Percentiles rank a stretch among this genome's conserved stretches.
These are phyloP conservation scores for Neonectria punicea DNA, from an alignment of 2,329 filamentous ascomycete species.

Conservation along the genomic window DNA sequence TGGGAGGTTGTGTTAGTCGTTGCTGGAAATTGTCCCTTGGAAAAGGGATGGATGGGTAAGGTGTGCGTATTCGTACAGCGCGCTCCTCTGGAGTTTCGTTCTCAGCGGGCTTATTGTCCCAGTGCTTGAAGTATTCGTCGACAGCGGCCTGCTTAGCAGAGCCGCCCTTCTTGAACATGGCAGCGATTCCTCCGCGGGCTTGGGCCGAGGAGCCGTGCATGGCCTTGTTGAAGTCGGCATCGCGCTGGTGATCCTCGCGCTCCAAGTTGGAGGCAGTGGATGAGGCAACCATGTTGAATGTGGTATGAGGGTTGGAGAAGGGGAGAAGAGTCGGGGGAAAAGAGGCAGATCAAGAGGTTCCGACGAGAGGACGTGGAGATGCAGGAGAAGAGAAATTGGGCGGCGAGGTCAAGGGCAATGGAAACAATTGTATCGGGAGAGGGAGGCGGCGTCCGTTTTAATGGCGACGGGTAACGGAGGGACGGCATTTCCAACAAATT, in stretches of 20 bases:
- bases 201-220: slow-evolving; percentile 80
- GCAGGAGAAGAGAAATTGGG: slow-evolving; percentile 6
- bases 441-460: slow-evolving; percentile 38
- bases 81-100: slow-evolving; percentile 86
- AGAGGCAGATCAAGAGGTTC: slow-evolving; percentile 15
- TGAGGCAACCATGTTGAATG: slow-evolving; percentile 57
- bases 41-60: slow-evolving; percentile 29
- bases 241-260: slow-evolving; percentile 82
- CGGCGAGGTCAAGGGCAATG: slow-evolving; percentile 27
- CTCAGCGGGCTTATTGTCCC: slow-evolving; percentile 83
- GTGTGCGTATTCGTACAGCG: slow-evolving; percentile 65
- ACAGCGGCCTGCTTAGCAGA: slow-evolving; percentile 82
- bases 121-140: slow-evolving; percentile 96
- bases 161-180: slow-evolving; percentile 85
- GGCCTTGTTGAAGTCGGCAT: slow-evolving; percentile 91
- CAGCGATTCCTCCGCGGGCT: slow-evolving; percentile 77
- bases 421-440: slow-evolving; percentile 12
- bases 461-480: slow-evolving; percentile 34
- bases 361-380: slow-evolving; percentile 1
- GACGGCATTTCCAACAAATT: slow-evolving; percentile 43
- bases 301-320: slow-evolving; percentile 24
- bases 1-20: slow-evolving; percentile 49
- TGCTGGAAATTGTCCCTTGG: background rate
- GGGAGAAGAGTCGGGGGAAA: slow-evolving; percentile 23
- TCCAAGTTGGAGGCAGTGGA: slow-evolving; percentile 68